Evolutionary conservation across 1,139 yeast species (phyloP).

Genomic region (Debaryomyces singareniensis): DNA sequence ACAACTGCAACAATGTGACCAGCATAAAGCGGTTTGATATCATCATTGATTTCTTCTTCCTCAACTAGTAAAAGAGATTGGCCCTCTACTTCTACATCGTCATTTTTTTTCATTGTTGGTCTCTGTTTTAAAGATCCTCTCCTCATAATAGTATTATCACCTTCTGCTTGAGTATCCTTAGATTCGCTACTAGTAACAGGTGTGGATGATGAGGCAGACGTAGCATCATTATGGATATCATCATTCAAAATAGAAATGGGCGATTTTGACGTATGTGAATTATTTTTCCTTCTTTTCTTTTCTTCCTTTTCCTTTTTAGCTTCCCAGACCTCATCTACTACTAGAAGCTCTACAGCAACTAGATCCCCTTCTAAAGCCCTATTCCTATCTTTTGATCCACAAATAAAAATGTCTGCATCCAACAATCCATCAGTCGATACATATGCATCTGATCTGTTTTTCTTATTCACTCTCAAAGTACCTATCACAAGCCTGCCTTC

Average conservation of each 20-base stretch:
- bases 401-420: conserved; percentile 94
- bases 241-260: conserved; percentile 40
- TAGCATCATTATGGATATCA: conserved; percentile 68
- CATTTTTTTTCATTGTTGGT: conserved; percentile 97
- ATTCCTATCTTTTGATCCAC: conserved; percentile 98
- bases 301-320: conserved; percentile 96
- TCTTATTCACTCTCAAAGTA: conserved; percentile 85
- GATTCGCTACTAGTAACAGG: conserved; percentile 13
- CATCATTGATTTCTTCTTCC: conserved; percentile 94
- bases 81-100: conserved; percentile 97
- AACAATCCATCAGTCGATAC: conserved; percentile 92
- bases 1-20: conserved; percentile 98
- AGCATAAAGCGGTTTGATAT: conserved; percentile 87
- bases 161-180: conserved; percentile 12
- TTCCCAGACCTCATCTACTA: conserved; percentile 97
- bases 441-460: conserved; percentile 95
- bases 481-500: conserved; percentile 95
- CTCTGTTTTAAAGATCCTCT: conserved; percentile 91
- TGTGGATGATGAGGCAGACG: conserved; percentile 33
- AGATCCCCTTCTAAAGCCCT: conserved; percentile 95
- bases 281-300: conserved; percentile 87
- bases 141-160: conserved; percentile 51
- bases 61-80: conserved; percentile 86
- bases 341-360: conserved; percentile 89
- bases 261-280: conserved; percentile 25